Evolutionary conservation across 495 filamentous ascomycete species (phyloP), one percentile per base, ranked within the genome.

Genomic region (Penicillium herquei): DNA sequence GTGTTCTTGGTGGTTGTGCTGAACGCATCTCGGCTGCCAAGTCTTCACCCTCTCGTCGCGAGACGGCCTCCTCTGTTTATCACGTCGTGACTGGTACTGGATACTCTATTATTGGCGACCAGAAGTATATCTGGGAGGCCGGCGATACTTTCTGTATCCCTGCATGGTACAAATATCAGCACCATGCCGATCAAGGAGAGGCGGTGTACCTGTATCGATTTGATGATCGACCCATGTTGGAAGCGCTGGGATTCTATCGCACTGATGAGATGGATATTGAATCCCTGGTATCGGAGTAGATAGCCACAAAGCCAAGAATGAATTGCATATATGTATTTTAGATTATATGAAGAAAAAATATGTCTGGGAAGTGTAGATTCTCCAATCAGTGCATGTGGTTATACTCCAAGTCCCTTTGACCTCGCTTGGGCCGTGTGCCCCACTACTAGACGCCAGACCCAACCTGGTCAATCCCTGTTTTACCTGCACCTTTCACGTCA

Each of bases 141-240:
- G 65, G 70, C 12, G 76, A 80, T 57, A 80, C 75, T 0, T 26
- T 26, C 21, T 26, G 21, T 51, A 59, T 80, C 17, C 77, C 76
- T 2, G 61, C 72, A 7, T 78, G 77, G 75, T 61, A 71, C 40
- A 63, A 52, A 39, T 76, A 73, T 51, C 68, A 77, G 21, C 21
- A 26, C 21, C 73, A 71, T 54, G 74, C 71, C 6, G 55, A 57
- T 26, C 18, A 33, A 1, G 64, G 45, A 7, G 68, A 71, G 50
- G 65, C 65, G 16, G 73, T 76, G 0, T 78, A 80, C 64, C 54
- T 77, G 34, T 78, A 76, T 53, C 68, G 69, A 0, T 78, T 80
- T 55, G 73, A 80, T 57, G 74, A 78, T 54, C 70, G 66, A 54
- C 73, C 74, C 0, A 78, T 80, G 73, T 46, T 78, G 30, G 67